Evolutionary conservation across 169 alveolate genomes (phyloP), one percentile per base, ranked within the genome.

Genomic region (Cryptosporidium sp.): DNA sequence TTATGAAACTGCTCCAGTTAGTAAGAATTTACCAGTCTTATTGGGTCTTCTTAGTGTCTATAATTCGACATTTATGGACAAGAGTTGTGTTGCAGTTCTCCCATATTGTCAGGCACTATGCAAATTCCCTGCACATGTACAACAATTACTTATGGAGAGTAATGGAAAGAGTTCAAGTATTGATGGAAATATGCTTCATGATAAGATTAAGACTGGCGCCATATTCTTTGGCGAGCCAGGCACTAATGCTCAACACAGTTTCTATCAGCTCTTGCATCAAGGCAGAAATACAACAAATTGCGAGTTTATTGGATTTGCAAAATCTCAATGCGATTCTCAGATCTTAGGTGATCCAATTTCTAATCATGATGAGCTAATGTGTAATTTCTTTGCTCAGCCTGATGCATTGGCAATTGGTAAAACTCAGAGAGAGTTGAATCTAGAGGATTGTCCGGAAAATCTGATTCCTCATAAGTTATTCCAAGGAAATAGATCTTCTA

Each of bases 171-270:
- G 95, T 31, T 97, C 96, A 35, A 95, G 94, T 58, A 71, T 93
- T 45, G 95, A 95, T 85, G 98, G 98, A 48, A 91, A 94, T 52
- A 80, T 86, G 21, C 91, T 96, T 51, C 84, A 85, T 33, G 94
- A 86, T 51, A 92, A 86, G n/a, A 86, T 70, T 51, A 56, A 91
- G 31, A 94, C 99, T 8, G 98, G 99, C 21, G 99, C 98, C 58
- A 96, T 98, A 72, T 97, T 95, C 92, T 98, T 98, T 91, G 99
- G 99, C n/a, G 99, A 98, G 92, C 99, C 99, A 33, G 99, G 99
- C 60, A 98, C 99, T 33, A 98, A 98, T 85, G 99, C 99, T 1
- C 99, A 97, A 85, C 99, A 97, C 93, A 96, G 98, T 65, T 98
- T 98, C 93, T 98, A 97, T 93, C 98, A 98, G 92, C 93, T 97